phyloP scores from a whole-genome alignment of 2,329 filamentous ascomycete species.

The Simplicillium sp. region DNA sequence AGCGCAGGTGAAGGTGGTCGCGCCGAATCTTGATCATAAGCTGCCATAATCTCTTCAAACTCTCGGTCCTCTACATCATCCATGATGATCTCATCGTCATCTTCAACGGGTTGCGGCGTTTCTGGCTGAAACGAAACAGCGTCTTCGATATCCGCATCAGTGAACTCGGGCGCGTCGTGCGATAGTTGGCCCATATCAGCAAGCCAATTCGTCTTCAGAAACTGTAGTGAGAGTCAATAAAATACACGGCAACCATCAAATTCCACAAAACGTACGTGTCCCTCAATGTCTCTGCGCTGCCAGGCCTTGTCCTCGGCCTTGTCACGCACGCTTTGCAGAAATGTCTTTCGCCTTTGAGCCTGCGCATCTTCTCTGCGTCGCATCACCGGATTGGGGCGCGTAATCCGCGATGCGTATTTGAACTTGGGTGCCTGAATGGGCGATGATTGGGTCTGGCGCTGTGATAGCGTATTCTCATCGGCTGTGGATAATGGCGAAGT shows the following conservation, averaged over 20 bases:
- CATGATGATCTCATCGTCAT: constrained; percentile 40
- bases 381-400: constrained; percentile 54
- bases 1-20: constrained; percentile 24
- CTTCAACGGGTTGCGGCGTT: constrained; percentile 9
- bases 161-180: constrained; percentile 26
- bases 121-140: constrained; percentile 27
- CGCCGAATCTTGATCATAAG: constrained; percentile 25
- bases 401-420: constrained; percentile 43
- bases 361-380: constrained; percentile 51
- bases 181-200: constrained; percentile 21
- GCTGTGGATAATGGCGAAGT: constrained; percentile 35
- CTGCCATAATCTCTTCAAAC: constrained; percentile 45
- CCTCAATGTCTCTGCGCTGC: constrained; percentile 53
- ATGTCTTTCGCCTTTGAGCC: constrained; percentile 56
- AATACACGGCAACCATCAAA: neutral
- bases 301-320: constrained; percentile 50
- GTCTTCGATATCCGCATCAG: constrained; percentile 43
- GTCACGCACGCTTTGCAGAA: constrained; percentile 57
- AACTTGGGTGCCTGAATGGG: constrained; percentile 30
- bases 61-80: constrained; percentile 47
- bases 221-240: constrained; percentile 13
- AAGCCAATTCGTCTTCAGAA: constrained; percentile 25
- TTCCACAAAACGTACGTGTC: constrained; percentile 25
- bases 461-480: constrained; percentile 27
- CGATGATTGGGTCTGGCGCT: constrained; percentile 34